Conservation (phyloP, 169 alveolate species). For the Perkinsus marinus region DNA sequence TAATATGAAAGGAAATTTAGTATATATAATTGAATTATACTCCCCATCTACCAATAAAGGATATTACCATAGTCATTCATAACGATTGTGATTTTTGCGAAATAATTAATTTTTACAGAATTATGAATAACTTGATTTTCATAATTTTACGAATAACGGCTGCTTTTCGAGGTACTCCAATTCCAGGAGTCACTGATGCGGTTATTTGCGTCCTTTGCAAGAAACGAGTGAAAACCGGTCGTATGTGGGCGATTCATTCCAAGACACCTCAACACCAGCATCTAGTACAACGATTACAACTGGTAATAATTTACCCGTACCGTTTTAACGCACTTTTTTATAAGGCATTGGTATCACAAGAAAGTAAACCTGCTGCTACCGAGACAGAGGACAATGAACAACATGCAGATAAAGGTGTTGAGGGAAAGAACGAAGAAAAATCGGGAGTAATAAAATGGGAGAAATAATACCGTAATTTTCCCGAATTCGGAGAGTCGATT, state of each 20-base stretch:
- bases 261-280: background rate
- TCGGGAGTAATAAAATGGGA: background rate
- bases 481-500: too few relatives aligned
- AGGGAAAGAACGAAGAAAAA: background rate
- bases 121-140: background rate
- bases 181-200: background rate
- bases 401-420: background rate
- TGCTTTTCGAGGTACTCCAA: background rate
- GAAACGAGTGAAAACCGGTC: background rate
- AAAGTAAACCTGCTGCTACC: background rate
- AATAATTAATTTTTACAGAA: too few relatives aligned
- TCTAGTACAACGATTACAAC: background rate
- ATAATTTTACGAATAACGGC: background rate
- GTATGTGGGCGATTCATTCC: background rate
- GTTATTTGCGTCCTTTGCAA: background rate
- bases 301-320: background rate
- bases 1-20: too few relatives aligned
- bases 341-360: background rate
- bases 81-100: too few relatives aligned
- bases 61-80: too few relatives aligned
- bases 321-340: background rate
- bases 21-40: too few relatives aligned
- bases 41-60: too few relatives aligned
- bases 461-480: too few relatives aligned
- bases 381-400: background rate